Base-by-base conservation (phyloP, 2,329 filamentous ascomycete genomes). In the Fusarium tjaetaba region DNA sequence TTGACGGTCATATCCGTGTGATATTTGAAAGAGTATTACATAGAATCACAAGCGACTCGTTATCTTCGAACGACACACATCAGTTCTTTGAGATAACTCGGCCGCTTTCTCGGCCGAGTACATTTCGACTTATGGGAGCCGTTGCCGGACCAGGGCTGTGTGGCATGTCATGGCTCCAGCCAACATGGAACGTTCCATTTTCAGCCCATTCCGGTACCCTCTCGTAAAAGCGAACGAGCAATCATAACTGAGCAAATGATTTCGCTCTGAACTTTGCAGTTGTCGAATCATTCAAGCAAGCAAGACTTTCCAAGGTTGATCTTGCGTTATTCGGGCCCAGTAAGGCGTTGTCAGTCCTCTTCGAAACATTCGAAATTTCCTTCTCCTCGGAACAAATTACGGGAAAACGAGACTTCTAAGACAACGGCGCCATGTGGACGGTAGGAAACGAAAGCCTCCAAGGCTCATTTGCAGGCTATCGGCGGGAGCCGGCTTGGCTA, bases 101-200 rank as follows among this genome's bases (percentile, higher is more conserved):
- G 71, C 71, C 70, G 71, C 42, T 39, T 36, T 56, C 43, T 60
- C 71, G 71, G 71, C 71, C 71, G 71, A 73, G 71, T 68, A 67
- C 30, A 42, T 32, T 26, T 41, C 18, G 38, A 49, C 59, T 65
- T 48, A 61, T 58, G 59, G 51, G 53, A 70, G 48, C 57, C 43
- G 56, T 63, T 73, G 61, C 60, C 46, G 48, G 22, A 70, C 46
- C 61, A 71, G 60, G 66, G 52, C 30, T 57, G 58, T 53, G 60
- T 70, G 59, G 66, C 67, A 61, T 73, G 70, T 65, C 65, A 58
- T 73, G 70, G 58, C 41, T 65, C 70, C 70, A 72, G 70, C 22
- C 52, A 67, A 59, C 61, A 72, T 72, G 70, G 60, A 72, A 72
- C 70, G 70, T 72, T 72, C 70, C 70, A 72, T 73, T 55, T 53